Evolutionary conservation across 306 rosid species (phyloP), one percentile per base, ranked within the genome.

Genomic region (Rosa lucieae): DNA sequence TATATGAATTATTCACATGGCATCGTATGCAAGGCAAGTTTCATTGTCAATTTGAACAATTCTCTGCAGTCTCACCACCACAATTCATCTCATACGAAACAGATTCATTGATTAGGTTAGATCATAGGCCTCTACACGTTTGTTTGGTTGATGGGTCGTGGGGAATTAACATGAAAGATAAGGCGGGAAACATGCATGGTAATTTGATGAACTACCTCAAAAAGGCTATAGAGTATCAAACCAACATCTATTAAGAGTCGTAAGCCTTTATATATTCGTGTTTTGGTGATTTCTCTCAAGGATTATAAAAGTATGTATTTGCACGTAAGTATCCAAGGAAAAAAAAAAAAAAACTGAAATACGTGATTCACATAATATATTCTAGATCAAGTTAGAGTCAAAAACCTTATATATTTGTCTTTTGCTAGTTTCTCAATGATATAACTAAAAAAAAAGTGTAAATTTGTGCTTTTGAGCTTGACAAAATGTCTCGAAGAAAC

Each of bases 11-110:
- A 37, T 52, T 73, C 67, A 11, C 37, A 20, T 40, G 77, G 11
- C 70, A 76, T 63, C 49, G 12, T 65, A 63, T 47, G 67, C 79
- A 53, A 40, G 79, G 72, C 62, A 47, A 47, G 67, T 29, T 62
- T 63, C 62, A 68, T 18, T 23, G 49, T 32, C 62, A 5, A 44
- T 26, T 75, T 75, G 46, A 44, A 75, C 35, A 44, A 29, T 75
- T 46, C 61, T 14, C 32, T 10, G 71, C 35, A 62, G 29, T 46
- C 32, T 46, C 66, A 4, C 17, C 8, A 39, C 71, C 71, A 26
- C 29, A 43, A 12, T 1, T 9, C 70, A 61, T 43, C 17, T 59
- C 69, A 35, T 65, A 29, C 70, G 70, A 13, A 35, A 35, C 44
- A 65, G 10, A 65, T 65, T 32, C 43, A 35, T 59, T 18, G 39